phyloP scores from a whole-genome alignment of 768 basidiomycete genomes.

The Tephrocybe rancida region DNA sequence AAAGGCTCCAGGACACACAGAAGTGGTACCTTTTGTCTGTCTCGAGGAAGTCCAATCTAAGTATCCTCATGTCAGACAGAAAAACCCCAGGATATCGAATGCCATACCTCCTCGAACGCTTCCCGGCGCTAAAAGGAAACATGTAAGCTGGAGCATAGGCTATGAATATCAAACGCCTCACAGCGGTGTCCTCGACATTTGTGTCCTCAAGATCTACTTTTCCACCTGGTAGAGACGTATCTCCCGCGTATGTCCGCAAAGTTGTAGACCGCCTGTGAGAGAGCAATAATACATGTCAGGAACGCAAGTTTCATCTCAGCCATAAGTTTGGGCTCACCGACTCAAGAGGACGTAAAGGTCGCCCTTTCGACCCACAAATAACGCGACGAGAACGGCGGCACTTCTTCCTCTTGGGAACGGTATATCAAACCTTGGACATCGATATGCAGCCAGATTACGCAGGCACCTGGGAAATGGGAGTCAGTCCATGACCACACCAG shows the following conservation, averaged over 20 bases:
- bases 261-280: slow-evolving; percentile 74
- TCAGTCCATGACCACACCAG: background rate
- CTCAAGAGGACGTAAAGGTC: slow-evolving; percentile 87
- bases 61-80: background rate
- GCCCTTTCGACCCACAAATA: slow-evolving; percentile 84
- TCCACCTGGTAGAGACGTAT: slow-evolving; percentile 88
- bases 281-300: too few relatives aligned
- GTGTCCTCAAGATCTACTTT: slow-evolving; percentile 71
- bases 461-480: slow-evolving; percentile 47
- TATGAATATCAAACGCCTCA: slow-evolving; percentile 32
- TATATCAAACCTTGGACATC: slow-evolving; percentile 38
- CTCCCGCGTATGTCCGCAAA: slow-evolving; percentile 79
- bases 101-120: slow-evolving; percentile 83
- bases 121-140: slow-evolving; percentile 64
- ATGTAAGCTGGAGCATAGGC: background rate
- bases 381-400: slow-evolving; percentile 80
- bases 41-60: slow-evolving; percentile 85
- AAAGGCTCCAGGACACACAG: slow-evolving; percentile 83
- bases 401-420: slow-evolving; percentile 57
- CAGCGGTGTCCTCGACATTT: slow-evolving; percentile 80
- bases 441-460: slow-evolving; percentile 53
- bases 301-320: background rate
- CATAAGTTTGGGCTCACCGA: slow-evolving; percentile 47
- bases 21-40: slow-evolving; percentile 68
- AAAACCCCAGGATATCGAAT: background rate